These are phyloP conservation scores for Grammothele lineata DNA, from an alignment of 768 basidiomycete genomes.

Conservation along the genomic window DNA sequence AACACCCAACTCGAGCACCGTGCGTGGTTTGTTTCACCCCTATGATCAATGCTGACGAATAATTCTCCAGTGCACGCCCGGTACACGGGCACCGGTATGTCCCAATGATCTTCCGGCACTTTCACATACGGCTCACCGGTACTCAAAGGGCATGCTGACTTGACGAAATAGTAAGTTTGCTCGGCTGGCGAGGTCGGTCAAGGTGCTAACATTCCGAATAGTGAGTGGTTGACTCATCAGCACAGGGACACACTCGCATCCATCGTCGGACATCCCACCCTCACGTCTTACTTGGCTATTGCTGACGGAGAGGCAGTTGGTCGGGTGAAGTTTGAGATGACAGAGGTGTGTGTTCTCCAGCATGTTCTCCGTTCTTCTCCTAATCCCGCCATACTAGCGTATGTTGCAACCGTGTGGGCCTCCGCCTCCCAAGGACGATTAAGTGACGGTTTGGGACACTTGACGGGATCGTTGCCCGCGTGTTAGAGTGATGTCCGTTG, in stretches of 20 bases:
- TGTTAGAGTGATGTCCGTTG: no score
- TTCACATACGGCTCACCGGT: no score
- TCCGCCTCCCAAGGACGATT: constrained; percentile 86
- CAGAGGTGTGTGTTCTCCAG: constrained; percentile 60
- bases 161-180: constrained; percentile 84
- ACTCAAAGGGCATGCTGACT: constrained; percentile 86
- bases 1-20: constrained; percentile 95
- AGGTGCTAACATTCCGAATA: constrained; percentile 29
- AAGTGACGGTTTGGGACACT: no score
- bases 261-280: constrained; percentile 85
- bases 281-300: constrained; percentile 84
- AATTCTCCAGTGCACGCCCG: constrained; percentile 90
- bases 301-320: constrained; percentile 94
- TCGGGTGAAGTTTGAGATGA: constrained; percentile 88
- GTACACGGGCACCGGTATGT: constrained; percentile 90
- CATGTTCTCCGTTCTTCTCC: background rate
- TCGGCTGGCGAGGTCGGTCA: background rate
- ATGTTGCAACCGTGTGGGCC: constrained; percentile 96
- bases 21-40: constrained; percentile 41
- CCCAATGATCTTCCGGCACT: no score
- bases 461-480: no score
- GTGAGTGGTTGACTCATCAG: constrained; percentile 97
- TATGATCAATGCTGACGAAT: no score
- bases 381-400: constrained; percentile 43
- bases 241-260: constrained; percentile 94